These are phyloP conservation scores for Magnolia changhungtana DNA, from an alignment of 164 flowering plant genomes.

Conservation along the genomic window DNA sequence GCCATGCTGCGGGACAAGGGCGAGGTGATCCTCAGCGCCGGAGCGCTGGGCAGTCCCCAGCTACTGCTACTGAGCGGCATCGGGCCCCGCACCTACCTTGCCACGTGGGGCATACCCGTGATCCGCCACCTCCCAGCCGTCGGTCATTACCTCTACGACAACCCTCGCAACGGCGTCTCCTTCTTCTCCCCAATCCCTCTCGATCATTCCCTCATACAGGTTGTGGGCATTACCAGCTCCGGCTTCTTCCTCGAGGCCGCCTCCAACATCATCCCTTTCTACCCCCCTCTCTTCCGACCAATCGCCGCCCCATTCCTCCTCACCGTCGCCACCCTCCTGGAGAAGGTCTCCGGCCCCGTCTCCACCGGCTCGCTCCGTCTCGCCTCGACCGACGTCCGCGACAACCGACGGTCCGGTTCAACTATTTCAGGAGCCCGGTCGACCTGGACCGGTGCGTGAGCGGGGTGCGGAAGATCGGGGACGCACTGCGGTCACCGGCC, in stretches of 20 bases:
- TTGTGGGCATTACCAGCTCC: conserved; percentile 68
- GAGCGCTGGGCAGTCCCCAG: conserved; percentile 90
- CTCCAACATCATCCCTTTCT: conserved; percentile 53
- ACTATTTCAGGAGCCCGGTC: conserved; percentile 55
- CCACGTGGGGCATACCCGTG: conserved; percentile 73
- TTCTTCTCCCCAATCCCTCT: conserved; percentile 58
- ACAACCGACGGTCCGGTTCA: conserved; percentile 66
- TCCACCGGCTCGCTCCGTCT: conserved; percentile 63
- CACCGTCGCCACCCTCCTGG: conserved; percentile 76
- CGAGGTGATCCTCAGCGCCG: conserved; percentile 71
- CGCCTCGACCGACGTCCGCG: conserved; percentile 62
- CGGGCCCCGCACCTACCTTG: conserved; percentile 64
- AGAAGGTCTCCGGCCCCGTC: conserved; percentile 61
- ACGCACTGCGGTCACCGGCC: conserved; percentile 43
- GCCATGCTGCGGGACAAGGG: conserved; percentile 59
- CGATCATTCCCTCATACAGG: conserved; percentile 70
- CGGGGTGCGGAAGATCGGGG: conserved; percentile 61
- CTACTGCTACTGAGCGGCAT: conserved; percentile 63
- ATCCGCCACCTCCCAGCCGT: conserved; percentile 53
- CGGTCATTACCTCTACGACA: conserved; percentile 68
- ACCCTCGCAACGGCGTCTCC: conserved; percentile 73
- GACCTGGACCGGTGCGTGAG: conserved; percentile 59
- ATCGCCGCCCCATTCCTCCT: conserved; percentile 49
- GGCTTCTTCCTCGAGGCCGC: conserved; percentile 75
- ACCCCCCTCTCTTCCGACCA: conserved; percentile 29